These are phyloP conservation scores for Pyrus communis DNA, from an alignment of 306 rosid genomes.

Conservation along the genomic window DNA sequence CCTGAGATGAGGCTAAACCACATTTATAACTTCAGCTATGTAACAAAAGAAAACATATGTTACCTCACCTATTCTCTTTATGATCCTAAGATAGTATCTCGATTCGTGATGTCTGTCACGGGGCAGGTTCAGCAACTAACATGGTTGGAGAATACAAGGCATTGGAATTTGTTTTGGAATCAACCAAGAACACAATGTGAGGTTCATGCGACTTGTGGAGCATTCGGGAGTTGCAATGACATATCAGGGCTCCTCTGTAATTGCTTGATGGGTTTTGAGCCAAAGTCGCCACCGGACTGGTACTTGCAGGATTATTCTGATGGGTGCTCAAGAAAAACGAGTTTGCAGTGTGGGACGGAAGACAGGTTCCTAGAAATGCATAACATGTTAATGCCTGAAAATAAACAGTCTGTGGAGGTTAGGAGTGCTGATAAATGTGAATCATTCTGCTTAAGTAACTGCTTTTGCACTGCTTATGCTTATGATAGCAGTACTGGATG, in stretches of 20 bases:
- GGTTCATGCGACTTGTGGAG: slow-evolving; percentile 46
- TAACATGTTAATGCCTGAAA: too few species aligned
- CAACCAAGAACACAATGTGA: slow-evolving; percentile 29
- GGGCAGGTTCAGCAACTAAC: slow-evolving; percentile 27
- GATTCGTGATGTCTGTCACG: slow-evolving; percentile 22
- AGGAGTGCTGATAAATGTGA: too few species aligned
- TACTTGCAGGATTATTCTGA: slow-evolving; percentile 18
- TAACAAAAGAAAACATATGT: slow-evolving; percentile 16
- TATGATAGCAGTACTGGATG: too few species aligned
- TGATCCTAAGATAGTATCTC: background rate
- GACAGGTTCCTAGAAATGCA: too few species aligned
- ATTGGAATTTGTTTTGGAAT: slow-evolving; percentile 38
- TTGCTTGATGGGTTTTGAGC: slow-evolving; percentile 38
- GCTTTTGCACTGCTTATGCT: too few species aligned
- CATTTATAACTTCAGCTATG: slow-evolving; percentile 12
- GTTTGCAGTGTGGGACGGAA: background rate
- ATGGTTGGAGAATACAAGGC: background rate
- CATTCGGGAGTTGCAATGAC: slow-evolving; percentile 32
- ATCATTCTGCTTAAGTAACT: too few species aligned
- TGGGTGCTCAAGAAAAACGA: slow-evolving; percentile 30
- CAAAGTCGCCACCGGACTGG: slow-evolving; percentile 24
- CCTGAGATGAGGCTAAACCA: slow-evolving; percentile 37
- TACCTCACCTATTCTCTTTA: slow-evolving; percentile 31
- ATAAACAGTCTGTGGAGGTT: too few species aligned
- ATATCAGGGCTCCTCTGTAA: slow-evolving; percentile 12